Conservation (phyloP, 2,329 filamentous ascomycete genomes). For the Seiridium cupressi region DNA sequence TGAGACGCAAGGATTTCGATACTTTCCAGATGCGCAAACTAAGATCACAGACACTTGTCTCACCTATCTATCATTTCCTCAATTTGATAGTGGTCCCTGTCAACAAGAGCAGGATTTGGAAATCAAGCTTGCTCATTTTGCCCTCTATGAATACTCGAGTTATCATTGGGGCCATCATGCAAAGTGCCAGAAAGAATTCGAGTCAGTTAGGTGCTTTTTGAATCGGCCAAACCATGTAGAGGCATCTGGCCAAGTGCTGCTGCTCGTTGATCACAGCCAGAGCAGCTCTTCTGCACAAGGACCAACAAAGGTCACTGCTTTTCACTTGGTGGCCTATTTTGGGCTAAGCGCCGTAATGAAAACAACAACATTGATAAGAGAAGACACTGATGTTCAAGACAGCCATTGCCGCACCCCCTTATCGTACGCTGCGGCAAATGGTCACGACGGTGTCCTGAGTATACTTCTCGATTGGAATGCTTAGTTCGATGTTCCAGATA, state of each 20-base stretch:
- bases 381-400: not conserved
- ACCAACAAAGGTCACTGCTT: too few species aligned
- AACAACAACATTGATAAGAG: not conserved
- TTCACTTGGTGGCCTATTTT: conserved; percentile 2
- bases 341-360: not conserved
- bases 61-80: conserved; percentile 32
- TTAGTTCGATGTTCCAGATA: not conserved
- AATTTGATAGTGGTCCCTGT: not conserved
- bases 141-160: conserved; percentile 11
- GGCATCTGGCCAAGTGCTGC: not conserved
- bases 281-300: too few species aligned
- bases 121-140: not conserved
- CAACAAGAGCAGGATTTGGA: not conserved
- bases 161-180: conserved; percentile 13
- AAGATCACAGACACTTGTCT: conserved; percentile 20
- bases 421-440: not conserved
- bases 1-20: conserved; percentile 20
- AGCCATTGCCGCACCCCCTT: not conserved
- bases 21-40: conserved; percentile 24
- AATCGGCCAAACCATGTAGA: not conserved
- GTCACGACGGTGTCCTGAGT: not conserved
- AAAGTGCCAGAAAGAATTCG: not conserved
- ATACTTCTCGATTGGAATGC: not conserved
- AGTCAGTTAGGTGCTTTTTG: not conserved
- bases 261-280: not conserved